Evolutionary conservation across 257 asterid genomes (phyloP).

Genomic region (Solanum chaucha): DNA sequence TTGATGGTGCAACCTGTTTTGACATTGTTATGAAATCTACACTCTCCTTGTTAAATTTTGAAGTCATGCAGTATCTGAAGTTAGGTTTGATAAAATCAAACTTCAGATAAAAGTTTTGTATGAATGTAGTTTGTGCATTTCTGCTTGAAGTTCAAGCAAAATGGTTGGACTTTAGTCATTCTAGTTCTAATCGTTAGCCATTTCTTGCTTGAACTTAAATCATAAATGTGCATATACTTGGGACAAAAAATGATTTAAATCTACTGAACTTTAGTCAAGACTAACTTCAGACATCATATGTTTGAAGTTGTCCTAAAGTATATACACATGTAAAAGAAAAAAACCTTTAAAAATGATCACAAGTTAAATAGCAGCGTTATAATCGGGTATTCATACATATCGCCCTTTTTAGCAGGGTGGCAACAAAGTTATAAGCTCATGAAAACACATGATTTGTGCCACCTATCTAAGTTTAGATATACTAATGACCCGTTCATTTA

Average conservation of each 20-base stretch:
- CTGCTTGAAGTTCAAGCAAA: not conserved
- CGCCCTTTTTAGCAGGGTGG: not conserved
- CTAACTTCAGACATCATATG: not conserved
- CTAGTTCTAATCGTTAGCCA: not conserved
- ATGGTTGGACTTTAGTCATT: not conserved
- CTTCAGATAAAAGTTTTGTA: not conserved
- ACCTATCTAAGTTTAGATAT: not conserved
- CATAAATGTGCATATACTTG: not conserved
- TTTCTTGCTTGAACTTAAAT: not conserved
- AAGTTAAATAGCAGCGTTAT: not conserved
- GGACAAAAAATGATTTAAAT: not conserved
- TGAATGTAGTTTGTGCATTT: not conserved
- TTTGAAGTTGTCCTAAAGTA: not conserved
- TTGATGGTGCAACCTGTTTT: not conserved
- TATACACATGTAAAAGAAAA: not conserved
- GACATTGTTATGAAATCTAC: not conserved
- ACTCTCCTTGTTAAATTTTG: not conserved
- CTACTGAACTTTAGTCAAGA: not conserved
- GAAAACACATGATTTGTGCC: not conserved
- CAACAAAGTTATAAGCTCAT: not conserved
- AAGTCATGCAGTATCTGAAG: not conserved
- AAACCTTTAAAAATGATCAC: not conserved
- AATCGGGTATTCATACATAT: not conserved
- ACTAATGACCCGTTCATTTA: not conserved
- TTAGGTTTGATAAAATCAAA: not conserved